Conservation (phyloP, 768 basidiomycete genomes). For the Tricholomella constricta region DNA sequence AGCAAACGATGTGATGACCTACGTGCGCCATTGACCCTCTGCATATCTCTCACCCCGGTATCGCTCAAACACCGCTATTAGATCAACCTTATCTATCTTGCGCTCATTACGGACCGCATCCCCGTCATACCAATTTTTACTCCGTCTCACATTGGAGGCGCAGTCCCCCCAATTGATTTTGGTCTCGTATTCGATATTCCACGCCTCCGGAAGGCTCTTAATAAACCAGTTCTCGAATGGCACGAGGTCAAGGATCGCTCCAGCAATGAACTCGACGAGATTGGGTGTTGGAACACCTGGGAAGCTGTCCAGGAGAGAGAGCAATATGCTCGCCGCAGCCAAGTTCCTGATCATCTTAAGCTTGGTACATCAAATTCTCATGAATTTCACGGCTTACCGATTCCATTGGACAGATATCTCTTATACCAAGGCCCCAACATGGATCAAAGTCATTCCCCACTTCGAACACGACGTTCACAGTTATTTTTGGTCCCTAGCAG, state of each 20-base stretch:
- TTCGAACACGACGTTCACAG: slow-evolving; percentile 46
- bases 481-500: slow-evolving; percentile 49
- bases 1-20: slow-evolving; percentile 83
- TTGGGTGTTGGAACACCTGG: slow-evolving; percentile 62
- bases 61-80: slow-evolving; percentile 15
- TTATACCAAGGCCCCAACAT: slow-evolving; percentile 48
- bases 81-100: slow-evolving; percentile 63
- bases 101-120: slow-evolving; percentile 56
- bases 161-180: slow-evolving; percentile 54
- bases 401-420: slow-evolving; percentile 44
- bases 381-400: slow-evolving; percentile 7
- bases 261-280: slow-evolving; percentile 42
- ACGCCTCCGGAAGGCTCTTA: slow-evolving; percentile 44
- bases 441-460: slow-evolving; percentile 50
- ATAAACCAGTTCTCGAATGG: slow-evolving; percentile 61
- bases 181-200: slow-evolving; percentile 64
- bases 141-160: slow-evolving; percentile 54
- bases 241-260: slow-evolving; percentile 55
- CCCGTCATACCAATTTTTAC: slow-evolving; percentile 61
- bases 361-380: slow-evolving; percentile 33
- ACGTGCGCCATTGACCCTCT: slow-evolving; percentile 32
- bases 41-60: background rate
- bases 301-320: slow-evolving; percentile 45
- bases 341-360: slow-evolving; percentile 36
- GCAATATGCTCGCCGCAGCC: slow-evolving; percentile 39